Evolutionary conservation across 176 grass and related monocot genomes (phyloP).

Genomic region (Musa beccarii): DNA sequence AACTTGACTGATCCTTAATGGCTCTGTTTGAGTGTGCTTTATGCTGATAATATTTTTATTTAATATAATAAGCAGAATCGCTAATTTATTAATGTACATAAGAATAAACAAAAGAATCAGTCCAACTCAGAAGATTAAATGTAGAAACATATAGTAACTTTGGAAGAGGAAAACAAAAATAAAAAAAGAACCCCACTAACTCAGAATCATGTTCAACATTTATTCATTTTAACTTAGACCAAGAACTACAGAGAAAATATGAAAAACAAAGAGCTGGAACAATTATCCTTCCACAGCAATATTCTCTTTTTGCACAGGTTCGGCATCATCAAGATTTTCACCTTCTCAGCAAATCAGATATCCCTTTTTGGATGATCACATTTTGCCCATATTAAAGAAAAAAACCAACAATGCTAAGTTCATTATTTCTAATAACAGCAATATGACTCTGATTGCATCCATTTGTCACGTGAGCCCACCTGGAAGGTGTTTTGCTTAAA

Average conservation of each 20-base stretch:
- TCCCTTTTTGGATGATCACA: neutral
- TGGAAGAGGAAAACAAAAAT: neutral
- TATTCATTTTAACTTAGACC: no score
- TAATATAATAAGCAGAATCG: neutral
- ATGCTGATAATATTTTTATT: no score
- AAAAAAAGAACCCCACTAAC: neutral
- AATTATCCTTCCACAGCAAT: neutral
- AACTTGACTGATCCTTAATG: no score
- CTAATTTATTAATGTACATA: neutral
- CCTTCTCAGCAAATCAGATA: neutral
- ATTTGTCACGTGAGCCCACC: neutral
- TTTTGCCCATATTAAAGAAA: neutral
- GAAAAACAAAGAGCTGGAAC: neutral
- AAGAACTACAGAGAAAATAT: neutral
- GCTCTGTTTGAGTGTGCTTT: no score
- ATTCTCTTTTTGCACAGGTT: neutral
- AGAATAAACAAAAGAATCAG: no score
- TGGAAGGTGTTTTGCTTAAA: neutral
- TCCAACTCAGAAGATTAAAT: neutral
- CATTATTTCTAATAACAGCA: neutral
- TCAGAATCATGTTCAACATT: no score
- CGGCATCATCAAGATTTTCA: neutral
- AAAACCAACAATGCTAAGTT: neutral
- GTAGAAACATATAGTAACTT: neutral
- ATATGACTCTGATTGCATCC: neutral